These are phyloP conservation scores for Komagataella pseudopastoris DNA, from an alignment of 805 yeast genomes.

Conservation along the genomic window DNA sequence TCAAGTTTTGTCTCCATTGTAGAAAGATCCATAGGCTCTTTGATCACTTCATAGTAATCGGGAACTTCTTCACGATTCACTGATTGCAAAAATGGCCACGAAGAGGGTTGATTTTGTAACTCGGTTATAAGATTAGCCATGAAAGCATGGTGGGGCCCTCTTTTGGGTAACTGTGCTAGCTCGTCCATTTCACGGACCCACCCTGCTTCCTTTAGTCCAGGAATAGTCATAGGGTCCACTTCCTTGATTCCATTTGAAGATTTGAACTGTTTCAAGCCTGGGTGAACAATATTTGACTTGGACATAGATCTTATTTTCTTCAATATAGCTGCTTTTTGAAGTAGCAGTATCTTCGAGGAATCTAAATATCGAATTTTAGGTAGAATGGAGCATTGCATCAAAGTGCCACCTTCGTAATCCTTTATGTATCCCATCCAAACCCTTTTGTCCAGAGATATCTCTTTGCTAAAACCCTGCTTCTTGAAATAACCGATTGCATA, in stretches of 20 bases:
- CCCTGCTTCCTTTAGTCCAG: constrained; percentile 87
- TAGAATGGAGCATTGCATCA: constrained; percentile 94
- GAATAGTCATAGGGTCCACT: constrained; percentile 73
- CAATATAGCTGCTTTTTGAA: constrained; percentile 87
- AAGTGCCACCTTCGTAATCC: constrained; percentile 97
- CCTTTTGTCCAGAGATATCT: constrained; percentile 70
- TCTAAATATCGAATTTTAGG: constrained; percentile 84
- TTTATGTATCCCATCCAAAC: constrained; percentile 98
- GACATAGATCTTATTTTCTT: constrained; percentile 71
- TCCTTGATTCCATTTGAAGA: constrained; percentile 26
- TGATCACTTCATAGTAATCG: constrained; percentile 90
- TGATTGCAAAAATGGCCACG: constrained; percentile 96
- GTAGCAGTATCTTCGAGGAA: constrained; percentile 67
- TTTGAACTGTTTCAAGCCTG: constrained; percentile 67
- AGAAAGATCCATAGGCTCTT: constrained; percentile 95
- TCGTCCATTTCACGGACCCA: constrained; percentile 99
- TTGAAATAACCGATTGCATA: constrained; percentile 98
- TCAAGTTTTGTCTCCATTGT: constrained; percentile 93
- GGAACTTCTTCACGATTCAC: constrained; percentile 91
- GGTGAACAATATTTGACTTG: constrained; percentile 64
- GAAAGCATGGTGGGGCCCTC: constrained; percentile 88
- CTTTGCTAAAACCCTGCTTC: constrained; percentile 96
- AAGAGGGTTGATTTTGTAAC: constrained; percentile 86
- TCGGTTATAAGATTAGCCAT: constrained; percentile 86
- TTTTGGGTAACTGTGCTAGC: constrained; percentile 84